phyloP scores from a whole-genome alignment of 202 grass and related monocot genomes.

The Saccharum hybrid region DNA sequence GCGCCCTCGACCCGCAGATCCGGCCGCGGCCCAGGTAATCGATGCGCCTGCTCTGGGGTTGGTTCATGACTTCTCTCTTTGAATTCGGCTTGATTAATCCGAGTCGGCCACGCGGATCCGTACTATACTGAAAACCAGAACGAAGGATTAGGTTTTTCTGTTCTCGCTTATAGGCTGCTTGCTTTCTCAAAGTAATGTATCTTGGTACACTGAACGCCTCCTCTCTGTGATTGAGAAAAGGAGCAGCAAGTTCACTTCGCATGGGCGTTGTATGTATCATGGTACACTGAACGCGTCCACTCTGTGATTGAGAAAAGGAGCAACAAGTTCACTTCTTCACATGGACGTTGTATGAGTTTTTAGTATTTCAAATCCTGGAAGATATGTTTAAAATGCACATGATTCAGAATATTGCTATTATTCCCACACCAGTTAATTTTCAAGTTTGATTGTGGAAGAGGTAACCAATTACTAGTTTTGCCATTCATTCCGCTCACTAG shows the following conservation, averaged over 20 bases:
- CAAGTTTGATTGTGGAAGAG: background rate
- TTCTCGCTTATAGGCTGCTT: background rate
- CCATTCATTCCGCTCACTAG: background rate
- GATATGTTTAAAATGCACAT: constrained; percentile 5
- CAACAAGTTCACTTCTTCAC: background rate
- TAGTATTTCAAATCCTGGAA: background rate
- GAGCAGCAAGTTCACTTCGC: background rate
- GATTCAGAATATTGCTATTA: background rate
- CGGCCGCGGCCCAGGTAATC: constrained; percentile 8
- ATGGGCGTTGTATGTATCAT: background rate
- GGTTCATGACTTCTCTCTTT: background rate
- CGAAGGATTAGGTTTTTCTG: background rate
- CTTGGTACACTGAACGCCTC: background rate
- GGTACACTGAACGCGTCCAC: background rate
- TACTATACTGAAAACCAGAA: background rate
- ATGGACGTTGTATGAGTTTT: background rate
- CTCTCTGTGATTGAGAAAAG: background rate
- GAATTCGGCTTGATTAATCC: background rate
- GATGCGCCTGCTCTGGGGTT: background rate
- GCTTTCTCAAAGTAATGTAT: background rate
- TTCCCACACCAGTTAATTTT: background rate
- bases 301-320: background rate
- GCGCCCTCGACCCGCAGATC: background rate
- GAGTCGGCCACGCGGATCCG: background rate
- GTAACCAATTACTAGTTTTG: background rate